phyloP scores from a whole-genome alignment of 768 basidiomycete species.

The Auricularia sp. region DNA sequence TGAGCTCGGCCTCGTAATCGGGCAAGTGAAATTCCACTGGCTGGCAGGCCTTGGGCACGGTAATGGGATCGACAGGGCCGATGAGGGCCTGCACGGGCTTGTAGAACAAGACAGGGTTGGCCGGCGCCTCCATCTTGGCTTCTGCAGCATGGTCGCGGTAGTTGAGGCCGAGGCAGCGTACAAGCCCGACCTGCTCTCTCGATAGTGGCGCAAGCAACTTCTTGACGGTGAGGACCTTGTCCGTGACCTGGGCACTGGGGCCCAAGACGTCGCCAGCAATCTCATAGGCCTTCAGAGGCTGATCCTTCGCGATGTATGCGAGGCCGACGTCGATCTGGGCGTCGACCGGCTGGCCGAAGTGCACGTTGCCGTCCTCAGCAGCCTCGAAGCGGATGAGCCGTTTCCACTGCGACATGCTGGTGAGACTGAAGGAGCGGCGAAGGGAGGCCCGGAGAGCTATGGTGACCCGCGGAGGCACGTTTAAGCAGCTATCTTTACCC shows the following conservation, averaged over 20 bases:
- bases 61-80: slow-evolving; percentile 55
- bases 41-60: slow-evolving; percentile 57
- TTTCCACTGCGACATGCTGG: slow-evolving; percentile 37
- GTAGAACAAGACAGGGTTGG: slow-evolving; percentile 59
- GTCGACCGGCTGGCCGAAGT: slow-evolving; percentile 71
- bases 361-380: slow-evolving; percentile 59
- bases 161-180: slow-evolving; percentile 71
- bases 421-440: background rate
- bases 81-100: slow-evolving; percentile 64
- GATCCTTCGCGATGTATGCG: slow-evolving; percentile 40
- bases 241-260: slow-evolving; percentile 51
- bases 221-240: slow-evolving; percentile 56
- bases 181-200: slow-evolving; percentile 42
- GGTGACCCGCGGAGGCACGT: background rate
- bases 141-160: slow-evolving; percentile 74
- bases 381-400: slow-evolving; percentile 77
- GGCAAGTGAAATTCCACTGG: slow-evolving; percentile 61
- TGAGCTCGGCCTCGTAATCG: slow-evolving; percentile 76
- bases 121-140: background rate
- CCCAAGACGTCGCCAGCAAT: slow-evolving; percentile 63
- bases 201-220: slow-evolving; percentile 61
- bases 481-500: background rate
- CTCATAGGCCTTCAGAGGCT: slow-evolving; percentile 56
- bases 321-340: slow-evolving; percentile 49
- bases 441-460: background rate